Evolutionary conservation across 805 yeast genomes (phyloP), one percentile per base, ranked within the genome.

Genomic region (Starmera quercuum): DNA sequence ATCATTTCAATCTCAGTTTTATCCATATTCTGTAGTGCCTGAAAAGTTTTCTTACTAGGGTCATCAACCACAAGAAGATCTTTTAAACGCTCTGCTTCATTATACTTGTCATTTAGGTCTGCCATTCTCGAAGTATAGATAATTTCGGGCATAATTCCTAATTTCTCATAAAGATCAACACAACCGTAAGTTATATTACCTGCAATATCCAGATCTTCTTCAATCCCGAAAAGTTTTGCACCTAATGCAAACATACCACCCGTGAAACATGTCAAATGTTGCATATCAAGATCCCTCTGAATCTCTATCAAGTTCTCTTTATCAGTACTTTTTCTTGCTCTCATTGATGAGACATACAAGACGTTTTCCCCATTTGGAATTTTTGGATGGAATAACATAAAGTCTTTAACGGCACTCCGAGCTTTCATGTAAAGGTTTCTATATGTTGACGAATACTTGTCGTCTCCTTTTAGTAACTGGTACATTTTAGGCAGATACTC

Each of bases 231-330:
- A 2, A 71, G 35, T 30, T 55, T 63, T 6, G 72, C 58, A 2
- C 72, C 73, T 18, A 73, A 45, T 0, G 71, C 71, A 45, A 68
- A 57, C 65, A 70, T 71, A 3, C 78, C 73, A 12, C 78, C 79
- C 4, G 71, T 55, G 36, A 67, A 71, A 44, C 82, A 75, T 6
- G 69, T 49, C 30, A 71, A 53, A 39, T 71, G 75, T 20, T 66
- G 56, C 61, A 66, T 63, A 37, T 66, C 69, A 29, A 58, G 41
- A 15, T 56, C 50, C 32, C 57, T 54, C 2, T 36, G 34, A 2
- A 37, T 32, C 3, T 38, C 34, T 7, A 41, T 46, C 8, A 41
- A 34, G 4, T 41, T 31, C 4, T 47, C 34, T 23, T 49, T 46
- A 3, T 59, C 59, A 2, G 51, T 12, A 13, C 47, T 46, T 3